Conservation (phyloP, 1,139 yeast species). For the Pichia sp. region DNA sequence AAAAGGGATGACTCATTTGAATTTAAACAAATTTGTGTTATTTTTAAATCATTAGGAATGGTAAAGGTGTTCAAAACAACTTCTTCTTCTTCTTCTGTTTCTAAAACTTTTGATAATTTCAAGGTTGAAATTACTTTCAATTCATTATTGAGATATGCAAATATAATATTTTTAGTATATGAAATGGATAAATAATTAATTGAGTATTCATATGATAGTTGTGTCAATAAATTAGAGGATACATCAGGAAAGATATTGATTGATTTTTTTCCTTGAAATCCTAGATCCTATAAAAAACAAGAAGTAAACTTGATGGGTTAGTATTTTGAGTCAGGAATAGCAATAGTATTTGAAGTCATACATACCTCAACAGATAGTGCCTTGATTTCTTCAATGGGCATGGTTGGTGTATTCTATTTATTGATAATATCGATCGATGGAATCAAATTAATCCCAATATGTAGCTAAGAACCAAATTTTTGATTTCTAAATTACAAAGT, state of each 20-base stretch:
- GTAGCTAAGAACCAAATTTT: not conserved
- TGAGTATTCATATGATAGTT: slow-evolving; percentile 6
- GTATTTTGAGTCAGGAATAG: not conserved
- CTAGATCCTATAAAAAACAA: slow-evolving; percentile 18
- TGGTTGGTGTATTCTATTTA: not conserved
- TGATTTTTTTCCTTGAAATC: slow-evolving; percentile 23
- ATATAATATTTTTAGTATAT: slow-evolving; percentile 12
- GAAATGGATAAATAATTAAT: slow-evolving; percentile 19
- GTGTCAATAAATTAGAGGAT: slow-evolving; percentile 2
- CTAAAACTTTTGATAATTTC: slow-evolving; percentile 18
- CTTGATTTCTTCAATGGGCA: slow-evolving; percentile 13
- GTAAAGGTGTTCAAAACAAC: slow-evolving; percentile 13
- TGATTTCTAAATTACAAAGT: too few relatives aligned
- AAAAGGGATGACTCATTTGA: slow-evolving; percentile 10
- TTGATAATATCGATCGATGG: not conserved
- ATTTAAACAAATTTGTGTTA: slow-evolving; percentile 14
- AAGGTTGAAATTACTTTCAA: slow-evolving; percentile 17
- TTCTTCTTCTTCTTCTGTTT: slow-evolving; percentile 15
- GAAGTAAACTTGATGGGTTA: not conserved
- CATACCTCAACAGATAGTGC: slow-evolving; percentile 21
- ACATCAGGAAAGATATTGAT: slow-evolving; percentile 18
- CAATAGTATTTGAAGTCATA: not conserved
- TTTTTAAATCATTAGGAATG: slow-evolving; percentile 7
- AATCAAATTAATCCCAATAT: not conserved
- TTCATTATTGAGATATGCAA: slow-evolving; percentile 18